A percentile compares a stretch with the other conserved stretches of the same genome.
Evolutionary conservation across 2,329 filamentous ascomycete species (phyloP).

Genomic region (Trichoderma guizhouense): DNA sequence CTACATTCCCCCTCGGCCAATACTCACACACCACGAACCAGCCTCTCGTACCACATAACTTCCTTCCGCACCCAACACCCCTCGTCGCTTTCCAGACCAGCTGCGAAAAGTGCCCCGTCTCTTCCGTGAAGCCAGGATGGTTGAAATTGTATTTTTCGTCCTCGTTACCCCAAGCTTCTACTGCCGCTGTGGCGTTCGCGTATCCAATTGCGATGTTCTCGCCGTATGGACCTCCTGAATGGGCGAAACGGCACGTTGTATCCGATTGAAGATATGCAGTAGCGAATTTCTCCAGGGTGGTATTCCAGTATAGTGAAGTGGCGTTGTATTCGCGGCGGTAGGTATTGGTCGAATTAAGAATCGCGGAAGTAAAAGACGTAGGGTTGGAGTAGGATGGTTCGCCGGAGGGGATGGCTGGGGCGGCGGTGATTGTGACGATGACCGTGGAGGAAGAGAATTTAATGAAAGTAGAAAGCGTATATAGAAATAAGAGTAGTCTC

Average conservation of each 20-base stretch:
- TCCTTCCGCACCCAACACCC: conserved; percentile 53
- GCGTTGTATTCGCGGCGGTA: conserved; percentile 64
- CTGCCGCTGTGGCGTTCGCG: conserved; percentile 51
- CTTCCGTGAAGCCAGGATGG: conserved; percentile 52
- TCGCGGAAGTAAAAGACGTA: conserved; percentile 46
- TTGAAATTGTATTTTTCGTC: conserved; percentile 55
- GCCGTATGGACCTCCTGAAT: conserved; percentile 62
- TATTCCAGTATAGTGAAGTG: conserved; percentile 59
- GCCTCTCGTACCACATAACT: conserved; percentile 44
- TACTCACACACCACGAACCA: conserved; percentile 72
- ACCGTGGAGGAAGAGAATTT: background rate
- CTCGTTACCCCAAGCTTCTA: conserved; percentile 63
- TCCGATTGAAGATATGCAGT: conserved; percentile 44
- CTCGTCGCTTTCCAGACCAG: conserved; percentile 66
- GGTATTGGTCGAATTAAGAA: conserved; percentile 64
- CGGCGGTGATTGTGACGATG: conserved; percentile 33
- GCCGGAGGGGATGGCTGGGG: conserved; percentile 33
- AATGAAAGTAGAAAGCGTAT: background rate
- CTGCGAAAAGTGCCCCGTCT: conserved; percentile 70
- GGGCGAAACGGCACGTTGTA: conserved; percentile 46
- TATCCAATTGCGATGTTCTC: conserved; percentile 74
- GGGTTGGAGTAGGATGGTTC: conserved; percentile 33
- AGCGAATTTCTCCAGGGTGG: conserved; percentile 56
- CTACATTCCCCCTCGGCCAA: conserved; percentile 63
- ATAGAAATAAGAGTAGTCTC: background rate